Percentiles rank a stretch among this genome's conserved stretches.
These are phyloP conservation scores for Nepenthes mirabilis DNA, from an alignment of 148 eudicot species.

Conservation along the genomic window DNA sequence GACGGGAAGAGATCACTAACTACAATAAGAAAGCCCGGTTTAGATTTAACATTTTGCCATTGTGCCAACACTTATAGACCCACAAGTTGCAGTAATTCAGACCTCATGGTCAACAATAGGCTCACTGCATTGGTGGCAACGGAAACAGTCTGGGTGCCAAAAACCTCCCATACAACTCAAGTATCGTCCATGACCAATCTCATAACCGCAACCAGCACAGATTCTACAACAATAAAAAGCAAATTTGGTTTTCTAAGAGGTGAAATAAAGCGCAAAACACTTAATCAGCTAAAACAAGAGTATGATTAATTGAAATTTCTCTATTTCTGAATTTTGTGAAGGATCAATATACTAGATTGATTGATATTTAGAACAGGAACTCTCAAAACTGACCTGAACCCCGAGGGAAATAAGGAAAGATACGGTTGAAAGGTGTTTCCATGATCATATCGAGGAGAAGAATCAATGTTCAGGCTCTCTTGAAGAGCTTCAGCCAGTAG, in stretches of 20 bases:
- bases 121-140: slow-evolving; percentile 58
- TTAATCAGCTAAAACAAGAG: background rate
- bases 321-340: background rate
- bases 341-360: background rate
- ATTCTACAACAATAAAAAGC: slow-evolving; percentile 16
- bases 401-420: slow-evolving; percentile 45
- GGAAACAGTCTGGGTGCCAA: slow-evolving; percentile 97
- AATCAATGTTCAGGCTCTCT: slow-evolving; percentile 62
- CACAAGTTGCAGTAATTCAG: background rate
- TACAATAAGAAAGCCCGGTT: too few relatives aligned
- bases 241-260: background rate
- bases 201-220: slow-evolving; percentile 75
- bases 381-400: slow-evolving; percentile 37
- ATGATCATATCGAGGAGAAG: slow-evolving; percentile 56
- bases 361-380: background rate
- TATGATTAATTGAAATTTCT: background rate
- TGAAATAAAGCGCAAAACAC: background rate
- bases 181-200: slow-evolving; percentile 77
- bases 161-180: slow-evolving; percentile 87
- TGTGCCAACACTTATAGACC: too few relatives aligned
- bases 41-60: too few relatives aligned
- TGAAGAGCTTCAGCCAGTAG: slow-evolving; percentile 80
- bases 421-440: slow-evolving; percentile 39
- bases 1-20: too few relatives aligned
- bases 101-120: slow-evolving; percentile 96